Percentiles rank a stretch among this genome's conserved stretches.
Conservation (phyloP, 805 yeast species). For the Zygoascus bituminiphila region DNA sequence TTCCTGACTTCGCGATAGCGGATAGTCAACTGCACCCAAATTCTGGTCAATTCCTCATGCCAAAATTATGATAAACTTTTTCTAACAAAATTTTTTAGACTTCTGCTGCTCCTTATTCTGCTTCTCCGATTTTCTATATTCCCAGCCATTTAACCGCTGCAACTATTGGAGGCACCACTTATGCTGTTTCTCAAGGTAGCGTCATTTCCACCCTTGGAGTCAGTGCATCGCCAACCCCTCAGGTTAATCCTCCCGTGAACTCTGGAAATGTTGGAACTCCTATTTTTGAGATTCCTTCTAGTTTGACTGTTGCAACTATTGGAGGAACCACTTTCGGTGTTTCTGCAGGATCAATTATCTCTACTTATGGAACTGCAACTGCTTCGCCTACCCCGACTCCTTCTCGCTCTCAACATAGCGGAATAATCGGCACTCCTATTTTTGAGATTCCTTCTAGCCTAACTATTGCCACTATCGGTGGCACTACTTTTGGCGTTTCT, state of each 20-base stretch:
- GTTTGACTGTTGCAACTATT: constrained; percentile 4
- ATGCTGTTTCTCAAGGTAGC: not conserved
- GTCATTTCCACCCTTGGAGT: not conserved
- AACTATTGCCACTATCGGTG: constrained; percentile 6
- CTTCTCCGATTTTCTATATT: not conserved
- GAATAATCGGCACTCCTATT: constrained; percentile 3
- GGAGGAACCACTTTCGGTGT: constrained; percentile 6
- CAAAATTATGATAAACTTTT: too few species aligned
- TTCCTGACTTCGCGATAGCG: too few species aligned
- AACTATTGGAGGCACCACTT: not conserved
- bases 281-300: not conserved
- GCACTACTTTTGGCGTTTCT: constrained; percentile 3
- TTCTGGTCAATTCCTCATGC: too few species aligned
- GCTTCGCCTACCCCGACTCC: not conserved
- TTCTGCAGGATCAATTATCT: not conserved
- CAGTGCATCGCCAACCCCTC: not conserved
- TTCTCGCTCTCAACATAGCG: not conserved
- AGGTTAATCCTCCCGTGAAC: not conserved
- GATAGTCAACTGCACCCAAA: too few species aligned
- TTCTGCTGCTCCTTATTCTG: too few species aligned
- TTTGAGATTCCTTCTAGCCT: constrained; percentile 2
- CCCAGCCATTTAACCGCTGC: not conserved
- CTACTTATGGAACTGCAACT: not conserved
- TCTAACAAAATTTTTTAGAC: too few species aligned
- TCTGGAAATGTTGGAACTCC: constrained; percentile 1